Percentiles rank a stretch among this genome's conserved stretches.
Evolutionary conservation across 2,329 filamentous ascomycete species (phyloP).

Genomic region (Metarhizium brunneum): DNA sequence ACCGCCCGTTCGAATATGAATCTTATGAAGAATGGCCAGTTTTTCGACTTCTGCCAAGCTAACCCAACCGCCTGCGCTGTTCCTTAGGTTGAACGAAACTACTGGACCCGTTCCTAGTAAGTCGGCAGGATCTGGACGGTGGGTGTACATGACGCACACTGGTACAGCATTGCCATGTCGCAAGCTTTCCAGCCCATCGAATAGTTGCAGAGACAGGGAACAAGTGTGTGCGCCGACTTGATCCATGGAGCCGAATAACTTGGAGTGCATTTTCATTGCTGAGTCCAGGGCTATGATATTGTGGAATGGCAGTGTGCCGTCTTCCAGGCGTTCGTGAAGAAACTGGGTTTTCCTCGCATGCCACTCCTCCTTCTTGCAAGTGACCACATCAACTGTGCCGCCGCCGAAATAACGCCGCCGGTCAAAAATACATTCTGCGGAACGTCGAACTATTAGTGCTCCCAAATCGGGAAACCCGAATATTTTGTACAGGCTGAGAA

Average conservation of each 20-base stretch:
- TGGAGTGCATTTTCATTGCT: slow-evolving; percentile 60
- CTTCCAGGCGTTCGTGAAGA: slow-evolving; percentile 77
- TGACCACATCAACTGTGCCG: slow-evolving; percentile 86
- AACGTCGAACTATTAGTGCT: slow-evolving; percentile 70
- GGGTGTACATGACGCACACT: slow-evolving; percentile 60
- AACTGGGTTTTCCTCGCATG: slow-evolving; percentile 64
- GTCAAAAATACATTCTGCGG: slow-evolving; percentile 53
- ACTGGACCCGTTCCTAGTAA: slow-evolving; percentile 57
- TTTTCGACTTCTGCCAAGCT: slow-evolving; percentile 83
- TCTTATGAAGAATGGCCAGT: slow-evolving; percentile 64
- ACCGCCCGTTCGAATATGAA: slow-evolving; percentile 81
- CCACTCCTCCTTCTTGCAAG: slow-evolving; percentile 65
- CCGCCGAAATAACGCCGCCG: slow-evolving; percentile 80
- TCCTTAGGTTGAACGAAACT: slow-evolving; percentile 74
- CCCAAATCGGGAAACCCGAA: slow-evolving; percentile 93
- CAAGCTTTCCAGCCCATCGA: slow-evolving; percentile 47
- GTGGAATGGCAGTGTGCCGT: slow-evolving; percentile 86
- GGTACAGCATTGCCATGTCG: slow-evolving; percentile 58
- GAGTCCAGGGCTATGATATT: slow-evolving; percentile 74
- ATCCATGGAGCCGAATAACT: slow-evolving; percentile 63
- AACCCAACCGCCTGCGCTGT: slow-evolving; percentile 61
- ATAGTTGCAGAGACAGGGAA: slow-evolving; percentile 51
- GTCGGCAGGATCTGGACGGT: slow-evolving; percentile 10
- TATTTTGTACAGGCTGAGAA: slow-evolving; percentile 92
- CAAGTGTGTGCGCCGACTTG: slow-evolving; percentile 62